phyloP scores from a whole-genome alignment of 352 stramenopile genomes.

The Phytophthora syringae region DNA sequence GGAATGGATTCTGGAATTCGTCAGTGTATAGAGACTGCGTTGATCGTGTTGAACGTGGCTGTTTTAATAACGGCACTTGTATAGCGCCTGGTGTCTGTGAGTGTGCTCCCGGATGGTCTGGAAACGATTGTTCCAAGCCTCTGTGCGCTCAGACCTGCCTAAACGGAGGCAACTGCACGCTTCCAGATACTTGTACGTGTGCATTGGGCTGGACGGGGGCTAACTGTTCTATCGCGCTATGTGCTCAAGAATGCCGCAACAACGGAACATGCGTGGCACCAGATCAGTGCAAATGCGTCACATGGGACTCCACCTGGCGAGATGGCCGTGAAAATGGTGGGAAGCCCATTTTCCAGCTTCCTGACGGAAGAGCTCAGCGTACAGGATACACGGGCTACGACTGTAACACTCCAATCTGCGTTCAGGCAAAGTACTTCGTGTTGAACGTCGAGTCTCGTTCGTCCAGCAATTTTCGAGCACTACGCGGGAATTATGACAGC shows the following conservation, averaged over 20 bases:
- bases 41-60: slow-evolving; percentile 93
- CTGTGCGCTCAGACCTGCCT: slow-evolving; percentile 75
- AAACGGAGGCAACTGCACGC: slow-evolving; percentile 92
- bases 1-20: slow-evolving; percentile 68
- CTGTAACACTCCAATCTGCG: slow-evolving; percentile 97
- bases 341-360: slow-evolving; percentile 91
- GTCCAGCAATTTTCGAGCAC: slow-evolving; percentile 45
- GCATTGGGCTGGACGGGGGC: slow-evolving; percentile 90
- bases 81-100: slow-evolving; percentile 84
- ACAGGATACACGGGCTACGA: slow-evolving; percentile 97
- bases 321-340: slow-evolving; percentile 91
- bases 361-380: slow-evolving; percentile 86
- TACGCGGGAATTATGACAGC: slow-evolving; percentile 67
- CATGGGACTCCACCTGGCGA: slow-evolving; percentile 91
- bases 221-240: slow-evolving; percentile 91
- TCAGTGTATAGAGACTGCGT: slow-evolving; percentile 79
- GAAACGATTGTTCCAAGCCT: slow-evolving; percentile 79
- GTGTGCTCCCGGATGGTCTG: slow-evolving; percentile 83
- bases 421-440: slow-evolving; percentile 89
- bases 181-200: slow-evolving; percentile 92
- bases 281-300: slow-evolving; percentile 89
- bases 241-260: slow-evolving; percentile 93
- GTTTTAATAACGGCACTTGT: slow-evolving; percentile 97
- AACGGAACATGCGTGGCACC: slow-evolving; percentile 69
- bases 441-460: slow-evolving; percentile 75